Conservation (phyloP, 345 rosid genomes). For the Citrus cavaleriei region DNA sequence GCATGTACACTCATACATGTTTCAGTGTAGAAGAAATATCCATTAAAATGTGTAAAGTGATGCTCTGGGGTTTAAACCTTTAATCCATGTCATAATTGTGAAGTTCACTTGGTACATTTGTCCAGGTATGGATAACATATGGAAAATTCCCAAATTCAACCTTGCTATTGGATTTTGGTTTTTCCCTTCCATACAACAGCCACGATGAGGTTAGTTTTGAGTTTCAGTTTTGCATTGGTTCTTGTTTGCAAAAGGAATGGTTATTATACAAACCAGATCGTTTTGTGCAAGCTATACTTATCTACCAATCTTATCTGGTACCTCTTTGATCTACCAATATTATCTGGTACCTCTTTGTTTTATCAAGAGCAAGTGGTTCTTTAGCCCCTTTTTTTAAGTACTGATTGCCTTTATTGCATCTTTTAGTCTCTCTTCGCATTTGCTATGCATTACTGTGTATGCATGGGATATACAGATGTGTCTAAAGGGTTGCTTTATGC, state of each 20-base stretch:
- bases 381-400: not conserved
- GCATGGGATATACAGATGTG: not conserved
- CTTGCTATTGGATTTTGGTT: conserved; percentile 78
- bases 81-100: not conserved
- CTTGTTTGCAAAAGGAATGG: not conserved
- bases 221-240: not conserved
- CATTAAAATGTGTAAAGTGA: not conserved
- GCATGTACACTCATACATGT: not conserved
- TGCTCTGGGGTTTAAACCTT: conserved; percentile 7
- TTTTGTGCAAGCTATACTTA: conserved; percentile 3
- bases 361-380: not conserved
- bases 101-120: conserved; percentile 13
- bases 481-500: not conserved
- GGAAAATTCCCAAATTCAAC: conserved; percentile 76
- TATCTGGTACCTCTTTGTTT: not conserved
- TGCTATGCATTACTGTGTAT: not conserved
- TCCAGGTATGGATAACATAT: conserved; percentile 62
- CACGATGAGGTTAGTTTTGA: conserved; percentile 63
- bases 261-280: conserved; percentile 1
- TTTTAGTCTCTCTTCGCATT: not conserved
- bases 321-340: not conserved
- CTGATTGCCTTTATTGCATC: not conserved
- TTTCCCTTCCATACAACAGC: conserved; percentile 61
- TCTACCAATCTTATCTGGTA: not conserved
- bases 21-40: not conserved